Conservation (phyloP, 2,329 filamentous ascomycete species). For the Phaeoacremonium minimum region DNA sequence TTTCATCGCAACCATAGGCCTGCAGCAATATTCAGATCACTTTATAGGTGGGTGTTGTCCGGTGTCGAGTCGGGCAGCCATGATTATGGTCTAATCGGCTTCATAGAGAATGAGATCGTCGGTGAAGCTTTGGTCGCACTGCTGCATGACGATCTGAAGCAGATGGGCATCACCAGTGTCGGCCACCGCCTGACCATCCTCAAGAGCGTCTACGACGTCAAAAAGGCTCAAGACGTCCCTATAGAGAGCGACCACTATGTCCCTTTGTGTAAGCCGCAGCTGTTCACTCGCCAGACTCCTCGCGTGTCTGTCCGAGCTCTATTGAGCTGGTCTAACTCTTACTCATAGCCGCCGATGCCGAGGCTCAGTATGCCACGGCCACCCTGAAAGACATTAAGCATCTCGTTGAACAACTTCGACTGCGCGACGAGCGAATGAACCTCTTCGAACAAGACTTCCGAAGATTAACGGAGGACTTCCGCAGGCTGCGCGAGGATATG, state of each 20-base stretch:
- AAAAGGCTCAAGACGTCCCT: constrained; percentile 87
- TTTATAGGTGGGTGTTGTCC: constrained; percentile 80
- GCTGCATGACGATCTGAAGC: constrained; percentile 88
- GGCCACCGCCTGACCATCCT: constrained; percentile 92
- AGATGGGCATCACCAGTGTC: constrained; percentile 89
- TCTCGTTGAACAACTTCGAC: constrained; percentile 81
- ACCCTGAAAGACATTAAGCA: constrained; percentile 91
- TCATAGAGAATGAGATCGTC: constrained; percentile 83
- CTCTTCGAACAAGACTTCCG: constrained; percentile 79
- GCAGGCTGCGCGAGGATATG: constrained; percentile 84
- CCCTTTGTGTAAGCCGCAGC: constrained; percentile 68
- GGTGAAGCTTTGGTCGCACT: constrained; percentile 87
- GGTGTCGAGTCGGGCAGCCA: constrained; percentile 15
- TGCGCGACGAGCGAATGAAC: constrained; percentile 86
- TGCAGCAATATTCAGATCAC: constrained; percentile 76
- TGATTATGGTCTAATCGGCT: no score
- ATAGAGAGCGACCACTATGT: constrained; percentile 93
- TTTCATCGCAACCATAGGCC: constrained; percentile 74
- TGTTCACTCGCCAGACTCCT: constrained; percentile 1
- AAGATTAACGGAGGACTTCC: constrained; percentile 82
- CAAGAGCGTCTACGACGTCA: constrained; percentile 94
- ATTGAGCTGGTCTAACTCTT: constrained; percentile 10
- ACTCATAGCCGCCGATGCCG: constrained; percentile 75
- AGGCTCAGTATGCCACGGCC: constrained; percentile 78
- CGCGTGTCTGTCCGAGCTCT: not conserved